Evolutionary conservation across 2,329 filamentous ascomycete species (phyloP), one percentile per base, ranked within the genome.

Genomic region (Fusarium sp.): DNA sequence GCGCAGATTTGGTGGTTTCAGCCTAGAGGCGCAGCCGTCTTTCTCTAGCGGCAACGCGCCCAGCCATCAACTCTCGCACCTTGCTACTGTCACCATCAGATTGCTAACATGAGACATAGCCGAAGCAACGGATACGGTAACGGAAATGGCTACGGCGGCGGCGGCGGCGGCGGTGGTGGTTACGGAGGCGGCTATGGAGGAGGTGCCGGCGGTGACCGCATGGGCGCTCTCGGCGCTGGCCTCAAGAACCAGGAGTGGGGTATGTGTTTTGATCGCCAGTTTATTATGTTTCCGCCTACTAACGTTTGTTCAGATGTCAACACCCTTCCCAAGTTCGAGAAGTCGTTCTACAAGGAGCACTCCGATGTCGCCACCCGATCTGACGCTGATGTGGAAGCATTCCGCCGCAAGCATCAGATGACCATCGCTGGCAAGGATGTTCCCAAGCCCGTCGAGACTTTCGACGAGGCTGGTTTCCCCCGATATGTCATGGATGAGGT

Each of bases 331-430:
- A 98, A 98, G 82, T 99, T 99, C 83, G 96, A 99, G 80, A 99
- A 99, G 83, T 94, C 92, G 11, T 99, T 99, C 84, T 99, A 99
- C 88, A 97, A 98, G 85, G 96, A 98, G 82, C 90, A 96, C 77
- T 86, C 90, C 31, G 88, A 88, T 62, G 95, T 99, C 63, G 81
- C 89, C 65, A 84, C 81, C 74, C 92, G 96, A 76, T 89, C 93
- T 14, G 79, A 87, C 40, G 87, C 88, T 57, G 95, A 98, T 67
- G 91, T 99, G 58, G 91, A 94, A 27, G 91, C 90, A 56, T 99
- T 97, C 86, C 92, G 96, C 77, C 89, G 88, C 76, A 88, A 93
- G 76, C 89, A 96, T 76, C 86, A 93, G 76, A 97, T 99, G 80
- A 87, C 93, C 43, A 86, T 98, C 55, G 85, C 91, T 74, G 96